These are phyloP conservation scores for Neonectria magnoliae DNA, from an alignment of 2,329 filamentous ascomycete genomes.

Conservation along the genomic window DNA sequence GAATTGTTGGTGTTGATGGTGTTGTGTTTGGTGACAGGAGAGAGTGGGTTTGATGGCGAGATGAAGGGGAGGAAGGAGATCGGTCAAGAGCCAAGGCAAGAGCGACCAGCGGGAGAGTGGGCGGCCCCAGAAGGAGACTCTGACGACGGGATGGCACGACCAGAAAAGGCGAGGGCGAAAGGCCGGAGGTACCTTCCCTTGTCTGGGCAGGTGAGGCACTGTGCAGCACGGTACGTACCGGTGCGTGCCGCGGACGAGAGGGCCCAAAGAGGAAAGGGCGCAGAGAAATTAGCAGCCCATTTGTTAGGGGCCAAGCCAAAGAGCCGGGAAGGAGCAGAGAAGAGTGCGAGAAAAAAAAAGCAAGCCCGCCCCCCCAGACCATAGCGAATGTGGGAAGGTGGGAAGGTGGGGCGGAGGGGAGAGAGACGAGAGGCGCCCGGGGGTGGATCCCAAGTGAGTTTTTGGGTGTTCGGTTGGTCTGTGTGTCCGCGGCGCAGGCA, in stretches of 20 bases:
- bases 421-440: constrained; percentile 14
- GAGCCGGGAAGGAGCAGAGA: constrained; percentile 6
- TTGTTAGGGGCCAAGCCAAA: constrained; percentile 19
- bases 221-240: constrained; percentile 15
- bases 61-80: constrained; percentile 15
- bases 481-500: not conserved
- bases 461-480: constrained; percentile 1
- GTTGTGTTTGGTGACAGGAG: constrained; percentile 17
- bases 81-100: constrained; percentile 14
- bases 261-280: constrained; percentile 32
- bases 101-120: constrained; percentile 14
- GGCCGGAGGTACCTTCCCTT: constrained; percentile 19
- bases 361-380: constrained; percentile 15
- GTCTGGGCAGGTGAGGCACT: constrained; percentile 12
- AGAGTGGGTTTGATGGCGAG: constrained; percentile 11
- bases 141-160: constrained; percentile 29
- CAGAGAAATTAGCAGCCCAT: constrained; percentile 39
- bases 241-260: constrained; percentile 22
- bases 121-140: constrained; percentile 27
- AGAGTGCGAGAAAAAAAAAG: constrained; percentile 9
- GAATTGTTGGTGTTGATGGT: not conserved
- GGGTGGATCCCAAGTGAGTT: constrained; percentile 13
- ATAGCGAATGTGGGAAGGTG: constrained; percentile 7
- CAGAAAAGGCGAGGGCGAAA: constrained; percentile 20
- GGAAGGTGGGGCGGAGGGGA: not conserved